Conservation (phyloP, 352 stramenopile genomes). For the Phytopythium vexans region DNA sequence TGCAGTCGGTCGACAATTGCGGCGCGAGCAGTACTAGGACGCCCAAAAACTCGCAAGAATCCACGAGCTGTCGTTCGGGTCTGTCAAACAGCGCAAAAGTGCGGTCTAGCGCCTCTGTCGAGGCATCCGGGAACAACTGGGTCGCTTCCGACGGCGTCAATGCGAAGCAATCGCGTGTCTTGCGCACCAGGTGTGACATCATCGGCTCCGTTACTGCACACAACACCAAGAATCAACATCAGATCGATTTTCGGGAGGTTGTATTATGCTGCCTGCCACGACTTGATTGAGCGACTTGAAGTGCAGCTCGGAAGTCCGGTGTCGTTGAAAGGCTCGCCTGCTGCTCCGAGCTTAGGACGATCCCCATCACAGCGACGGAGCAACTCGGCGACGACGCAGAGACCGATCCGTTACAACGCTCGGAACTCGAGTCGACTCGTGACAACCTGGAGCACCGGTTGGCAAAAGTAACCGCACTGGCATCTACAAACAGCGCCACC, state of each 20-base stretch:
- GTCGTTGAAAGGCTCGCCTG: neutral
- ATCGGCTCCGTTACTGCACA: constrained; percentile 10
- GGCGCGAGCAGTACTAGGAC: constrained; percentile 15
- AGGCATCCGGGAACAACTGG: constrained; percentile 7
- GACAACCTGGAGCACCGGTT: constrained; percentile 57
- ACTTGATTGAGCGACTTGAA: constrained; percentile 12
- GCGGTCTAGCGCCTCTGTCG: constrained; percentile 2
- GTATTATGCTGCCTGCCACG: neutral
- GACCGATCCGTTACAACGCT: constrained; percentile 11
- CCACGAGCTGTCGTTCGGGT: constrained; percentile 4
- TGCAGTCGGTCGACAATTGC: constrained; percentile 14
- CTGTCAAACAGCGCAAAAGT: constrained; percentile 16
- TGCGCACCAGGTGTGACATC: constrained; percentile 7
- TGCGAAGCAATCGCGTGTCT: constrained; percentile 10
- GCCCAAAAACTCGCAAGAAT: constrained; percentile 20
- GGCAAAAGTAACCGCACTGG: constrained; percentile 52
- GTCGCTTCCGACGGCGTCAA: constrained; percentile 6
- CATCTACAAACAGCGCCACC: constrained; percentile 39
- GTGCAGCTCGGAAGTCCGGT: constrained; percentile 6
- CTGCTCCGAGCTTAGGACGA: constrained; percentile 6
- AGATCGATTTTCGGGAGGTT: neutral
- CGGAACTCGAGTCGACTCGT: constrained; percentile 43
- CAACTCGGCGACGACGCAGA: neutral
- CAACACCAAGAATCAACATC: neutral
- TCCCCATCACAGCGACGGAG: constrained; percentile 8